Evolutionary conservation across 192 early-diverging fungal species (phyloP).

Genomic region (Dissophora globulifera): DNA sequence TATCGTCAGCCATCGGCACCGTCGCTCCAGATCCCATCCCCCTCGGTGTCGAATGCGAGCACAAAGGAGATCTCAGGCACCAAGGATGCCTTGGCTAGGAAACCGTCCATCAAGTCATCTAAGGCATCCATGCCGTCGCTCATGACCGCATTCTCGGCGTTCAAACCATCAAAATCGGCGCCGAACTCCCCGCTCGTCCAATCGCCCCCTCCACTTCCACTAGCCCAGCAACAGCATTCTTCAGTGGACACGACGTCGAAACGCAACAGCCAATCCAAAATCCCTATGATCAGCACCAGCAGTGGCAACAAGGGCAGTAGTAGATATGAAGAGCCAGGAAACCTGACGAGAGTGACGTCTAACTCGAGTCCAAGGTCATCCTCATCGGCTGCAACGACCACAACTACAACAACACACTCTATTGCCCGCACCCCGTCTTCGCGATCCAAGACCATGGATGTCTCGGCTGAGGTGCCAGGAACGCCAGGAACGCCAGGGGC

Average conservation of each 20-base stretch:
- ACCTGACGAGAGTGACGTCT: conserved; percentile 7
- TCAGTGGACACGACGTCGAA: too few relatives aligned
- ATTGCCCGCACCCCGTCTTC: not conserved
- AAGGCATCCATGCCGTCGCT: conserved; percentile 50
- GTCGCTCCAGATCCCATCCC: conserved; percentile 26
- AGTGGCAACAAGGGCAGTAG: conserved; percentile 2
- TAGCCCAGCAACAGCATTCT: not conserved
- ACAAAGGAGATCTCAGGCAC: conserved; percentile 1
- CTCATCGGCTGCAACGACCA: conserved; percentile 13
- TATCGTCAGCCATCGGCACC: conserved; percentile 10
- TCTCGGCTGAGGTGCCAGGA: not conserved
- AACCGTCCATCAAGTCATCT: conserved; percentile 50
- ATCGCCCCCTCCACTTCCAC: not conserved
- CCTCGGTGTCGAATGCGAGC: not conserved
- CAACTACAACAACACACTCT: conserved; percentile 12
- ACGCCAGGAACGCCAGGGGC: too few relatives aligned
- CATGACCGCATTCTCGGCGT: conserved; percentile 46
- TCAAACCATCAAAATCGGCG: conserved; percentile 40
- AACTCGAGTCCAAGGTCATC: conserved; percentile 7
- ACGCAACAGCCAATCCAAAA: not conserved
- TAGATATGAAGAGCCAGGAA: conserved; percentile 18
- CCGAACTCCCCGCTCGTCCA: conserved; percentile 35
- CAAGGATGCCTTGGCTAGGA: conserved; percentile 17
- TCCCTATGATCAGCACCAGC: not conserved
- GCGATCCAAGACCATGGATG: not conserved